Evolutionary conservation across 2,329 filamentous ascomycete genomes (phyloP).

Genomic region (Graphiopsis chlorocephala): DNA sequence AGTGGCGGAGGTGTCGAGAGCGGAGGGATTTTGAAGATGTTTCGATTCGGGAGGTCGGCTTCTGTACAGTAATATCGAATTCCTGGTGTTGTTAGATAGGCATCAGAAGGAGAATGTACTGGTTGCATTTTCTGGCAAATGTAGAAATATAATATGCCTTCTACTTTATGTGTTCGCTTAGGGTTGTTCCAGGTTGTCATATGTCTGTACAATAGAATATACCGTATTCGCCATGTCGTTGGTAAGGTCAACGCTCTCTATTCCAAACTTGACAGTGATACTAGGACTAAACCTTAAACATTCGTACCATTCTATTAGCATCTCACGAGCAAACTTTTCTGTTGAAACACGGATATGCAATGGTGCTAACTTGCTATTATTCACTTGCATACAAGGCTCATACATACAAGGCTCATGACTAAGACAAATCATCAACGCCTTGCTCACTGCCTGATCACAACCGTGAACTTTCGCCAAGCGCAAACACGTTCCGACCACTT

Average conservation of each 20-base stretch:
- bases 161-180: neutral
- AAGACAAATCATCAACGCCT: neutral
- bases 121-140: neutral
- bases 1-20: neutral
- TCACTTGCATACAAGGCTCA: neutral
- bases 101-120: neutral
- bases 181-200: neutral
- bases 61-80: neutral
- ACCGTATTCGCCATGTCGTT: no score
- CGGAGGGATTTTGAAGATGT: neutral
- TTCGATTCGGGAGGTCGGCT: neutral
- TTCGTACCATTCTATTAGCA: neutral
- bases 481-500: slow-evolving; percentile 11
- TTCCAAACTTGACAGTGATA: no score
- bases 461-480: slow-evolving; percentile 22
- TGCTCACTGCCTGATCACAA: slow-evolving; percentile 5
- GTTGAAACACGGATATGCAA: neutral
- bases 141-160: neutral
- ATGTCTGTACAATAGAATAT: no score
- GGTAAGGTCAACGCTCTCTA: no score
- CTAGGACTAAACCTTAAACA: neutral
- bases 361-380: neutral
- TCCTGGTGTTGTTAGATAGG: neutral
- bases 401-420: neutral
- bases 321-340: neutral